Evolutionary conservation across 2,329 filamentous ascomycete genomes (phyloP).

Genomic region (Arthrocladium fulminans): DNA sequence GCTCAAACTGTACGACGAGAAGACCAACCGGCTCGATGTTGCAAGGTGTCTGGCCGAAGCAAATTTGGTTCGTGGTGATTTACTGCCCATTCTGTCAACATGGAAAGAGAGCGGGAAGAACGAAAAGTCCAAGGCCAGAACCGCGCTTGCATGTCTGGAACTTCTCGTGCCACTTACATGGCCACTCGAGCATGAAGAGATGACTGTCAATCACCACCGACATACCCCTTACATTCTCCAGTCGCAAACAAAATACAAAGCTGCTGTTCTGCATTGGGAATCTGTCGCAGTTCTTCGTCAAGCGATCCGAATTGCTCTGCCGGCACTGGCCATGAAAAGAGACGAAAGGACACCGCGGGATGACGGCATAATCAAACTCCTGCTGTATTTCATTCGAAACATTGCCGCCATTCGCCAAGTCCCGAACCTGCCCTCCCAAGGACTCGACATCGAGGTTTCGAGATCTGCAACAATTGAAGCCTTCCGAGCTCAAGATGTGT

Average conservation of each 20-base stretch:
- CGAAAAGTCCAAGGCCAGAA: constrained; percentile 65
- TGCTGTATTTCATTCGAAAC: constrained; percentile 83
- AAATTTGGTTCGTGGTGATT: constrained; percentile 81
- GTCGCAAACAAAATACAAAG: constrained; percentile 82
- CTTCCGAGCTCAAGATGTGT: constrained; percentile 83
- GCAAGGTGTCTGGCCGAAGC: constrained; percentile 85
- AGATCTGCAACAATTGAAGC: constrained; percentile 80
- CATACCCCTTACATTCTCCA: constrained; percentile 85
- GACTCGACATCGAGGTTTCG: constrained; percentile 83
- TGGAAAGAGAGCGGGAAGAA: constrained; percentile 68
- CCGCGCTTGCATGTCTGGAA: constrained; percentile 80
- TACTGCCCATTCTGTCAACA: constrained; percentile 76
- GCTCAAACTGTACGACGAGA: constrained; percentile 90
- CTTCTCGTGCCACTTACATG: constrained; percentile 87
- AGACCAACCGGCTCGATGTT: constrained; percentile 87
- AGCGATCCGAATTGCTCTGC: constrained; percentile 69
- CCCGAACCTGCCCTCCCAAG: constrained; percentile 63
- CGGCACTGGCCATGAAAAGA: constrained; percentile 71
- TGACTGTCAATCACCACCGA: constrained; percentile 86
- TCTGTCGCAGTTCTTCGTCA: constrained; percentile 68
- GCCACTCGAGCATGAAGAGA: constrained; percentile 77
- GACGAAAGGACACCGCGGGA: constrained; percentile 70
- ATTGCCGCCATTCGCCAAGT: constrained; percentile 74
- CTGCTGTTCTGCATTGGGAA: constrained; percentile 75
- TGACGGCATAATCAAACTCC: constrained; percentile 83